Evolutionary conservation across 1,139 yeast species (phyloP).

Genomic region (Kodamaea fungicola): DNA sequence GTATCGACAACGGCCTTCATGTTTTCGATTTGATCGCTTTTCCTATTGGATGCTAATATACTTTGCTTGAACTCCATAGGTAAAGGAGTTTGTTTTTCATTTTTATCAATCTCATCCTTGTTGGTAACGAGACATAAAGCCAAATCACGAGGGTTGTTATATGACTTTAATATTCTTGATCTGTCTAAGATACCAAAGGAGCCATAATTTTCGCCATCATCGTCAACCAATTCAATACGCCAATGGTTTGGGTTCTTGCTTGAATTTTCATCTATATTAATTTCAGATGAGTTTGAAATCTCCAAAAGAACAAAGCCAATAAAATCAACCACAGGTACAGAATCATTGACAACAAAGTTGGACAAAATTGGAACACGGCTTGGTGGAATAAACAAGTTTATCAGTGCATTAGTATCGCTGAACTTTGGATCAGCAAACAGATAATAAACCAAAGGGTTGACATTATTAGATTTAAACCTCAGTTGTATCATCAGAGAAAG

Average conservation of each 20-base stretch:
- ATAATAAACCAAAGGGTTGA: constrained; percentile 53
- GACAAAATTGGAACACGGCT: constrained; percentile 26
- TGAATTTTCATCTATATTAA: constrained; percentile 12
- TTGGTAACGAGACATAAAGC: constrained; percentile 51
- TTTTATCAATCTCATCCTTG: constrained; percentile 31
- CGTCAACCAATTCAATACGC: constrained; percentile 70
- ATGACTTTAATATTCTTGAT: constrained; percentile 49
- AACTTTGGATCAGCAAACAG: constrained; percentile 38
- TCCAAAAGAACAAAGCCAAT: constrained; percentile 57
- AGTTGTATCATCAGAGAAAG: constrained; percentile 36
- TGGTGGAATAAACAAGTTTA: constrained; percentile 40
- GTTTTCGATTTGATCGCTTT: constrained; percentile 7
- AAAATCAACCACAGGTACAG: constrained; percentile 54
- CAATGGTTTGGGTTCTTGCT: constrained; percentile 56
- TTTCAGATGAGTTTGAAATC: constrained; percentile 22
- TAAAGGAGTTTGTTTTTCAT: constrained; percentile 45
- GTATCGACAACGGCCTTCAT: constrained; percentile 3
- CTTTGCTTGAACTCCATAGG: constrained; percentile 40
- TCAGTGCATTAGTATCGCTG: constrained; percentile 18
- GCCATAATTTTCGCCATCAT: constrained; percentile 77
- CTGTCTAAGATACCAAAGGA: constrained; percentile 69
- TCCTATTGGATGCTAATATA: constrained; percentile 13
- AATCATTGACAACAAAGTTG: constrained; percentile 38
- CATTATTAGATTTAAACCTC: constrained; percentile 31
- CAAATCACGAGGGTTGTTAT: constrained; percentile 62